Conservation (phyloP, 495 filamentous ascomycete genomes). For the Penicillium steckii region DNA sequence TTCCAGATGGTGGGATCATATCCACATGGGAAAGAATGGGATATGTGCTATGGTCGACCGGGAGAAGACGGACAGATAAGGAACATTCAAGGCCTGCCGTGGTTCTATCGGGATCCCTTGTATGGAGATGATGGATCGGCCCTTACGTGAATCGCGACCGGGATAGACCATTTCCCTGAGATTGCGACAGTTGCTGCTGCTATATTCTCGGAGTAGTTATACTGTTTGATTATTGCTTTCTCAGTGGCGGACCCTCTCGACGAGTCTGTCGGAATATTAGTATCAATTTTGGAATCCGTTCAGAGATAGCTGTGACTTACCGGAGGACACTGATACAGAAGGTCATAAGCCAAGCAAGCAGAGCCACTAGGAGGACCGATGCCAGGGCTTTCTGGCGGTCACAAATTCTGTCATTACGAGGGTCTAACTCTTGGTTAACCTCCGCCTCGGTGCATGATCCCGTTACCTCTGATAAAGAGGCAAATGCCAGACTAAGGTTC, state of each 20-base stretch:
- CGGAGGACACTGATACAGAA: slow-evolving; percentile 87
- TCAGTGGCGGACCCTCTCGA: slow-evolving; percentile 74
- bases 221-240: slow-evolving; percentile 34
- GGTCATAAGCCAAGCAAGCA: slow-evolving; percentile 86
- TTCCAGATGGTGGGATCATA: slow-evolving; percentile 71
- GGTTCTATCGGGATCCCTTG: slow-evolving; percentile 60
- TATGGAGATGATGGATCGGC: slow-evolving; percentile 57
- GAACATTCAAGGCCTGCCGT: slow-evolving; percentile 45
- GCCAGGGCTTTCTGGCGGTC: slow-evolving; percentile 73
- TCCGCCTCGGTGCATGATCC: slow-evolving; percentile 54
- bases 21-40: slow-evolving; percentile 56
- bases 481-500: slow-evolving; percentile 86
- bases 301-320: slow-evolving; percentile 33
- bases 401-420: slow-evolving; percentile 56
- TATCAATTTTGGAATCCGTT: slow-evolving; percentile 8
- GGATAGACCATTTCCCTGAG: no score
- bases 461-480: slow-evolving; percentile 69
- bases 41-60: slow-evolving; percentile 66
- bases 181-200: neutral
- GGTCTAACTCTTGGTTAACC: slow-evolving; percentile 35
- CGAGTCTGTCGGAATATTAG: slow-evolving; percentile 47
- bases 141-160: no score
- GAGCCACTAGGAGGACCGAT: slow-evolving; percentile 75
- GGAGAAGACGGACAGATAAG: slow-evolving; percentile 51
- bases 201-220: no score